Base-by-base conservation (phyloP, 2,329 filamentous ascomycete genomes). In the Pseudocercospora fuligena region DNA sequence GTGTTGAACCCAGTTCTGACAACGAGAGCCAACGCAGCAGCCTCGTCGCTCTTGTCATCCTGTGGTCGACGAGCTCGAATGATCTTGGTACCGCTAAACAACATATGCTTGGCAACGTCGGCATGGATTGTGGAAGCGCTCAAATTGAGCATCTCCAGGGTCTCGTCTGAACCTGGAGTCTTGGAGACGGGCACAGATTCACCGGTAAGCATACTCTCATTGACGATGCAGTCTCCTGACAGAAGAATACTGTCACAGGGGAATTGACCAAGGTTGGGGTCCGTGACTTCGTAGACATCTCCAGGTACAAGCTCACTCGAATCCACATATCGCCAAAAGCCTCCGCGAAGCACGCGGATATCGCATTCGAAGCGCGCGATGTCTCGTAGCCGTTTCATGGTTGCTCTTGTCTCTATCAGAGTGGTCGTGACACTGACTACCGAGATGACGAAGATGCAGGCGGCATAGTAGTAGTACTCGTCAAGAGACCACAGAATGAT, bases 101-200 rank as follows among this genome's bases (percentile, higher is more conserved):
- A 84, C 77, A 98, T 95, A 78, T 97, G 92, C 63, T 91, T 91
- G 19, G 93, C 93, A 33, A 94, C 86, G 72, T 94, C 90, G 0
- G 94, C 90, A 54, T 92, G 90, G 36, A 97, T 89, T 0, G 93
- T 92, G 0, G 93, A 90, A 5, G 94, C 92, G 62, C 88, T 89
- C 14, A 97, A 83, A 72, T 97, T 89, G 73, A 99, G 86, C 57
- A 87, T 82, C 25, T 85, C 84, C n/a, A 99, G 83, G 1, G 91
- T 89, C 68, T 94, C 89, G 75, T 97, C 90, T 1, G 88, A 93
- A 3, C 93, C 89, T 1, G 95, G 94, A 1, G 89, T 85, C 79
- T 99, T 99, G 1, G 94, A 97, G 1, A 99, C 94, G 2, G 95
- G 96, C 4, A 99, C 94, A 47, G 95, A 98, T 83, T 99, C 95